These are phyloP conservation scores for Solanum neorickii DNA, from an alignment of 257 asterid genomes.

Conservation along the genomic window DNA sequence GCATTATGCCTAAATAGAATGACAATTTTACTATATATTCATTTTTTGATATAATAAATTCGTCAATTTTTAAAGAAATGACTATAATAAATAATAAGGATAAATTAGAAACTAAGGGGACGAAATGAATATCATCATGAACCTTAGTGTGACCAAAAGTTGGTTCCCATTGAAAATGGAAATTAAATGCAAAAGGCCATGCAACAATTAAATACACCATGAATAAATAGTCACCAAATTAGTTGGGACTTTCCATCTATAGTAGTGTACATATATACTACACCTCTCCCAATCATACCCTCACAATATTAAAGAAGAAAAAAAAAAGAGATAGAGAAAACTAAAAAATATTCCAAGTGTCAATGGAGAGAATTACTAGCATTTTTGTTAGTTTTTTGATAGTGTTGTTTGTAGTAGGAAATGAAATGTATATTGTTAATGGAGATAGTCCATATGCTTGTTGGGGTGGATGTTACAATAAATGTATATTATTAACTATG, in stretches of 20 bases:
- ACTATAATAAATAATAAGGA: no score
- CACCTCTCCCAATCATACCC: neutral
- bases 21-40: no score
- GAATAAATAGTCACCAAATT: constrained; percentile 9
- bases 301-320: neutral
- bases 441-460: constrained; percentile 27
- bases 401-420: neutral
- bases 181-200: neutral
- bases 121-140: no score
- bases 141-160: neutral
- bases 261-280: constrained; percentile 1
- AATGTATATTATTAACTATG: constrained; percentile 13
- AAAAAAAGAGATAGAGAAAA: neutral
- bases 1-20: no score
- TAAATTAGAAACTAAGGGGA: no score
- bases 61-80: no score
- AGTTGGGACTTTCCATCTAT: constrained; percentile 20
- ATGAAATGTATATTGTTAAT: neutral
- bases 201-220: constrained; percentile 5
- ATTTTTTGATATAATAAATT: no score
- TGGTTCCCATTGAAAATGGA: neutral
- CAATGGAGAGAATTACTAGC: constrained; percentile 2
- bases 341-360: neutral
- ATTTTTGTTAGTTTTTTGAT: constrained; percentile 1
- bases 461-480: constrained; percentile 56